A percentile compares a stretch with the other conserved stretches of the same genome.
Conservation (phyloP, 495 filamentous ascomycete species). For the Bacidia rubella region DNA sequence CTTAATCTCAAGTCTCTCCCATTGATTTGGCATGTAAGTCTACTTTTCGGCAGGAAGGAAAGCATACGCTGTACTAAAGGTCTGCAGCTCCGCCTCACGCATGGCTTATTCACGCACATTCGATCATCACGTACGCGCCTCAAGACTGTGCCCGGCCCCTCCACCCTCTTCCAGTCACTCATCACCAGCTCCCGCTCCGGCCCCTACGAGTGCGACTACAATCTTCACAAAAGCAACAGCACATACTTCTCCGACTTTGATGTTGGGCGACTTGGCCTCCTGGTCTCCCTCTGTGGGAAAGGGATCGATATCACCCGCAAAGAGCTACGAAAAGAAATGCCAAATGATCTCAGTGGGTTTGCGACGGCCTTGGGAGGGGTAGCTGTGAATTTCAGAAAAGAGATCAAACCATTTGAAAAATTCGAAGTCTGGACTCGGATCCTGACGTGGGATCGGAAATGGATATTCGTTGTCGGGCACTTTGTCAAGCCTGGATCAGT, state of each 20-base stretch:
- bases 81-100: conserved; percentile 15
- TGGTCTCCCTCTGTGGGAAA: conserved; percentile 44
- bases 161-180: conserved; percentile 38
- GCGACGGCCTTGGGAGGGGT: conserved; percentile 46
- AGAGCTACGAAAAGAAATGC: conserved; percentile 8
- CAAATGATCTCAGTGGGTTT: conserved; percentile 31
- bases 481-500: conserved; percentile 48
- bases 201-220: conserved; percentile 47
- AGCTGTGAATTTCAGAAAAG: conserved; percentile 49
- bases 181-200: conserved; percentile 40
- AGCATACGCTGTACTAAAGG: conserved; percentile 24
- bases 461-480: conserved; percentile 63
- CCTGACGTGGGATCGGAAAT: conserved; percentile 69
- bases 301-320: conserved; percentile 37
- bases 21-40: conserved; percentile 51
- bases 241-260: conserved; percentile 69
- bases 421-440: conserved; percentile 57
- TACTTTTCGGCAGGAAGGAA: too few species aligned
- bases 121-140: conserved; percentile 9
- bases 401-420: conserved; percentile 51
- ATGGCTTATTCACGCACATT: conserved; percentile 10
- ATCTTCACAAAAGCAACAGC: conserved; percentile 58
- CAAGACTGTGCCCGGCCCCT: conserved; percentile 3
- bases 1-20: conserved; percentile 50
- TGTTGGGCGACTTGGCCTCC: conserved; percentile 48